Evolutionary conservation across 148 eudicot genomes (phyloP), one percentile per base, ranked within the genome.

Genomic region (Selenicereus undatus): DNA sequence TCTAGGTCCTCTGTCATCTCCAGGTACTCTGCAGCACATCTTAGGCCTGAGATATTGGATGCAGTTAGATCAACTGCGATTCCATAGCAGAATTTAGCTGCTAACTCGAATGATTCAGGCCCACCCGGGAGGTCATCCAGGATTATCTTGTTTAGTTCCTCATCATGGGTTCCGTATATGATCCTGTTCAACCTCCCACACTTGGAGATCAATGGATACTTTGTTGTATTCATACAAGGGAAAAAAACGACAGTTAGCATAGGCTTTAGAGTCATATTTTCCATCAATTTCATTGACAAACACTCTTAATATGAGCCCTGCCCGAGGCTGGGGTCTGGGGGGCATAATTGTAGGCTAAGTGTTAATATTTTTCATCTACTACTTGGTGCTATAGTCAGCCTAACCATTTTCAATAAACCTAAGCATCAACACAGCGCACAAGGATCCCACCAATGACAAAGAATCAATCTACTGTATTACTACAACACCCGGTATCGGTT

Each of bases 1-100:
- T 97, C 99, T 32, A 97, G 81, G 80, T 97, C 98, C 84, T 94
- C 98, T 6, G 99, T 96, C 99, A 96, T 96, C 83, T 96, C 99
- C 0, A 96, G 87, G 71, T 87, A 96, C 86, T 96, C 99, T 12
- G 99, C 95, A 0, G 98, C 90, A 62, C 99, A 97, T 68, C 99
- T 83, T 50, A 97, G 91, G 80, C 97, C 93, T 3, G 99, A 94
- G 83, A 94, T 96, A 86, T 90, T 94, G 45, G 94, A 82, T 56
- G 98, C 98, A 48, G 98, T 89, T 22, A 97, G 91, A 87, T 97
- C 97, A 43, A 97, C 94, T 1, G 94, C 92, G 56, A 97, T 89
- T 64, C 99, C 99, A 51, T 97, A 97, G 81, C 99, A 94, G 90
- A 97, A 97, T 36, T 92, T 97, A 18, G 99, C 94, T 14, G 97